Conservation (phyloP, 257 asterid species). For the Asclepias syriaca region DNA sequence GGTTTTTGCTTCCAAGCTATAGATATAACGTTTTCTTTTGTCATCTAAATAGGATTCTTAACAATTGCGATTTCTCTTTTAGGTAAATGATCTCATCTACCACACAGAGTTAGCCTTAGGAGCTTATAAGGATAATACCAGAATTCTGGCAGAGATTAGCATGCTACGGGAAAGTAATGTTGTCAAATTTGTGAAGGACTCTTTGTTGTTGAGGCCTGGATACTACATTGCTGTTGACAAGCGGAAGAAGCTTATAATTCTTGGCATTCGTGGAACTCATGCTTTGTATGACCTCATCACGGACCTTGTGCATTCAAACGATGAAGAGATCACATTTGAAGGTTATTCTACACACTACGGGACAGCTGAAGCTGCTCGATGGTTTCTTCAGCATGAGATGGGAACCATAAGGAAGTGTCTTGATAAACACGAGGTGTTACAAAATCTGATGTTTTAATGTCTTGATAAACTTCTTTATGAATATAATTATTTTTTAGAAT, state of each 20-base stretch:
- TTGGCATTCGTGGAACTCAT: slow-evolving; percentile 97
- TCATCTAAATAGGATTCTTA: slow-evolving; percentile 3
- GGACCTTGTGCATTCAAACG: slow-evolving; percentile 72
- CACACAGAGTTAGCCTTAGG: slow-evolving; percentile 84
- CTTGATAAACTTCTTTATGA: background rate
- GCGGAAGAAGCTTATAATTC: slow-evolving; percentile 68
- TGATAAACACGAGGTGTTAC: slow-evolving; percentile 67
- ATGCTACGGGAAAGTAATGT: slow-evolving; percentile 81
- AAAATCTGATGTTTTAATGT: background rate
- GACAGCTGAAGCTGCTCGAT: slow-evolving; percentile 90
- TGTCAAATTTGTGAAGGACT: slow-evolving; percentile 63
- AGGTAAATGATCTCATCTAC: slow-evolving; percentile 91
- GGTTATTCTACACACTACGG: slow-evolving; percentile 92
- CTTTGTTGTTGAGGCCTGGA: slow-evolving; percentile 84
- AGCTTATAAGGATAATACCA: slow-evolving; percentile 64
- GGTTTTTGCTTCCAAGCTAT: background rate
- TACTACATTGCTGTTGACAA: slow-evolving; percentile 77
- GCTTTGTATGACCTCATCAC: slow-evolving; percentile 78
- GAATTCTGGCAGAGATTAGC: slow-evolving; percentile 63
- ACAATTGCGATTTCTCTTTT: slow-evolving; percentile 18
- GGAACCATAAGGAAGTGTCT: slow-evolving; percentile 65
- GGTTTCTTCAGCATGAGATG: slow-evolving; percentile 76
- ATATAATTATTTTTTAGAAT: slow-evolving; percentile 17
- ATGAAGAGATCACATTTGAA: slow-evolving; percentile 70
- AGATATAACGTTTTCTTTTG: background rate